These are phyloP conservation scores for Mycena capillaripes DNA, from an alignment of 768 basidiomycete genomes.

Conservation along the genomic window DNA sequence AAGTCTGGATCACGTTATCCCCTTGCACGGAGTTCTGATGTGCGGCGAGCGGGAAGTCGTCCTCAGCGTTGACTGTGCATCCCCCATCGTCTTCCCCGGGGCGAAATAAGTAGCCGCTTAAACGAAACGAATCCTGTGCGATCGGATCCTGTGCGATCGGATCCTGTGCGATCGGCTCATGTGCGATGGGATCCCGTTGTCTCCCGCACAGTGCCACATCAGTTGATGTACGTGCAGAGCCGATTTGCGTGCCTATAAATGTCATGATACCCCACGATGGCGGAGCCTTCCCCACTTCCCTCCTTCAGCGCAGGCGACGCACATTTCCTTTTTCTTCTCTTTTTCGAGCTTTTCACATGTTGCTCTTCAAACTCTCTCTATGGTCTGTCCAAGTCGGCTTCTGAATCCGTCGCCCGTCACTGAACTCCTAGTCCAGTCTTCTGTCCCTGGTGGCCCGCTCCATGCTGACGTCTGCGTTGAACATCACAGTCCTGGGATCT, in stretches of 20 bases:
- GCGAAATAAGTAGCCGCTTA: too few relatives aligned
- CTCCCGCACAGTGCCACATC: background rate
- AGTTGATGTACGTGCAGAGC: slow-evolving; percentile 1
- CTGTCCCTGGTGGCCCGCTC: background rate
- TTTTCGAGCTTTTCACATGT: background rate
- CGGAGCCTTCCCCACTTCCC: slow-evolving; percentile 2
- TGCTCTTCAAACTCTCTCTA: background rate
- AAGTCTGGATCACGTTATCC: too few relatives aligned
- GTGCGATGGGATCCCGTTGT: background rate
- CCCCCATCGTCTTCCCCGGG: too few relatives aligned
- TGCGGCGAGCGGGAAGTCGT: too few relatives aligned
- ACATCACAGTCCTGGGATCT: slow-evolving; percentile 16
- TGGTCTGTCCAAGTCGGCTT: background rate
- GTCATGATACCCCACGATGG: background rate
- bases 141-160: too few relatives aligned
- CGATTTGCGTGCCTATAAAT: slow-evolving; percentile 13
- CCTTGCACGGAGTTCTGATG: too few relatives aligned
- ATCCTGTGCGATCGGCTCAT: too few relatives aligned
- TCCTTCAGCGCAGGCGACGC: slow-evolving; percentile 12
- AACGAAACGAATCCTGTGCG: background rate
- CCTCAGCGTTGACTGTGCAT: too few relatives aligned
- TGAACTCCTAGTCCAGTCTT: background rate
- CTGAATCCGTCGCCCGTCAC: background rate
- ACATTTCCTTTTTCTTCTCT: slow-evolving; percentile 4
- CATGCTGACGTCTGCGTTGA: slow-evolving; percentile 6